These are phyloP conservation scores for Pichia cephalocereana DNA, from an alignment of 805 yeast genomes.

Conservation along the genomic window DNA sequence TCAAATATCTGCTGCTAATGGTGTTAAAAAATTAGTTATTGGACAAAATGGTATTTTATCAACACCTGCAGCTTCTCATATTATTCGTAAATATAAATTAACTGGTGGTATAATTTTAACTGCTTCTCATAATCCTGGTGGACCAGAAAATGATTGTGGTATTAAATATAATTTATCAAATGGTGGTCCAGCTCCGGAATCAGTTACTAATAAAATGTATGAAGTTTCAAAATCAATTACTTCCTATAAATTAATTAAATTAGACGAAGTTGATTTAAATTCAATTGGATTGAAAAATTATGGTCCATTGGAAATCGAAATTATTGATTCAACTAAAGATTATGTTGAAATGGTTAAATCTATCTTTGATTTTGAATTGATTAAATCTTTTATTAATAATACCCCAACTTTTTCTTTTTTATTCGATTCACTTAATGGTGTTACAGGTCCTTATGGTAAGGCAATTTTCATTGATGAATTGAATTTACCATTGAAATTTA, in stretches of 20 bases:
- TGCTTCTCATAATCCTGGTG: constrained; percentile 98
- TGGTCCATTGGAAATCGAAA: constrained; percentile 64
- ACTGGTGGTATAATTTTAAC: constrained; percentile 96
- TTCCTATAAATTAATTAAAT: constrained; percentile 47
- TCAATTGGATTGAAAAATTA: constrained; percentile 41
- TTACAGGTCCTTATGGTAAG: constrained; percentile 92
- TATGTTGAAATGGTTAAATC: constrained; percentile 72
- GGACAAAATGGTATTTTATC: constrained; percentile 86
- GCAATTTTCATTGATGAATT: constrained; percentile 78
- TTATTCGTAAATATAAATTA: constrained; percentile 62
- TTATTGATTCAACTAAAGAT: constrained; percentile 73
- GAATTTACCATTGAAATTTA: constrained; percentile 57
- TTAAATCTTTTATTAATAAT: constrained; percentile 55
- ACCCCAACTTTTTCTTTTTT: constrained; percentile 58
- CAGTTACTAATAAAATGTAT: constrained; percentile 81
- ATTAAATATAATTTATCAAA: constrained; percentile 90
- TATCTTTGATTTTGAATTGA: constrained; percentile 81
- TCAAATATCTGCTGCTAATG: constrained; percentile 82
- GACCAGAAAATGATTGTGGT: constrained; percentile 85
- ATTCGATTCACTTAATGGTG: constrained; percentile 90
- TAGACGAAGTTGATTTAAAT: constrained; percentile 58
- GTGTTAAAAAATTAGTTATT: constrained; percentile 72
- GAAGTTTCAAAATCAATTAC: constrained; percentile 53
- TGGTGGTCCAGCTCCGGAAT: constrained; percentile 98
- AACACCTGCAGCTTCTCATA: constrained; percentile 94